Conservation (phyloP, 306 rosid species). For the Ziziphus jujuba region DNA sequence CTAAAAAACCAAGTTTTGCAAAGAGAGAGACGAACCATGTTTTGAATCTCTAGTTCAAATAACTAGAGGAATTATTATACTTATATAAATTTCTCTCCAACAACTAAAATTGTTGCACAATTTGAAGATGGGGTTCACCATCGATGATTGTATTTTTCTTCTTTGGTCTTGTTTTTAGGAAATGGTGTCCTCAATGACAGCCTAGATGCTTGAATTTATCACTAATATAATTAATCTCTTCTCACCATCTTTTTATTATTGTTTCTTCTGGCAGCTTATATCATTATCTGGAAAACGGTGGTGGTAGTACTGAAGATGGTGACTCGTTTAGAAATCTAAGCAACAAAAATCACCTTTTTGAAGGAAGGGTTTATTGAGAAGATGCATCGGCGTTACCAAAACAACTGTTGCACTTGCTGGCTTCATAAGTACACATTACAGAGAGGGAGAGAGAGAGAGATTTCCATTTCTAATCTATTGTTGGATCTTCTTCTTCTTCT, state of each 20-base stretch:
- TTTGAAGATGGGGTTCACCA: too few species aligned
- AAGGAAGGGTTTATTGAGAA: conserved; percentile 15
- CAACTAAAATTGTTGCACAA: too few species aligned
- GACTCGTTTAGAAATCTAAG: conserved; percentile 18
- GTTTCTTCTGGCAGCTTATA: conserved; percentile 48
- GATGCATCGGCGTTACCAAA: background rate
- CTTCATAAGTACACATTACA: conserved; percentile 7
- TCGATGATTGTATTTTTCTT: too few species aligned
- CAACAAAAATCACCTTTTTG: conserved; percentile 10
- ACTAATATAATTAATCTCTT: background rate
- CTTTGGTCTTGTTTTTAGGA: too few species aligned
- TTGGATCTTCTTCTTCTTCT: too few species aligned
- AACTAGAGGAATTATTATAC: too few species aligned
- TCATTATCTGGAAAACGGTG: conserved; percentile 54
- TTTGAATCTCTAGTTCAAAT: too few species aligned
- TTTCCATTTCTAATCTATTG: background rate
- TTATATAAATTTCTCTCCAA: too few species aligned
- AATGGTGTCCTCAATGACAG: background rate
- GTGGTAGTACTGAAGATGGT: conserved; percentile 24
- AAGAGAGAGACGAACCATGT: too few species aligned
- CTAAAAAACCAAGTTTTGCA: too few species aligned
- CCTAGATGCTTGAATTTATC: background rate
- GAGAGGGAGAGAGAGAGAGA: background rate
- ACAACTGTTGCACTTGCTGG: background rate
- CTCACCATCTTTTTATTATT: background rate